Evolutionary conservation across 441 rosid genomes (phyloP).

Genomic region (Mallotus japonicus): DNA sequence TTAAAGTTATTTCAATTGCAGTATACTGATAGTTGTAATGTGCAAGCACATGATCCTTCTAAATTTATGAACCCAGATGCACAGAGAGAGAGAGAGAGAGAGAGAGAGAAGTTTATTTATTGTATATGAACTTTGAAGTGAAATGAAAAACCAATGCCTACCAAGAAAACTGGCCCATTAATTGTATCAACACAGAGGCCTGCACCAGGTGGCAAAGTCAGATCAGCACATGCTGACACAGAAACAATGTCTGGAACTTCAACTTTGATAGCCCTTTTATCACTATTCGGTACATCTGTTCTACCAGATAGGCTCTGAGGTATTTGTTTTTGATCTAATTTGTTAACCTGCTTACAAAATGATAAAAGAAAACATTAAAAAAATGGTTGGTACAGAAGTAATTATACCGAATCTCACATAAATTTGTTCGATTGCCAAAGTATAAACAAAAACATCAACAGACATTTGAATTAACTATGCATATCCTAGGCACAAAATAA

Average conservation of each 20-base stretch:
- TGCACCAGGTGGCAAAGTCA: constrained; percentile 94
- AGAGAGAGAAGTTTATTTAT: background rate
- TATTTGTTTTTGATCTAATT: constrained; percentile 55
- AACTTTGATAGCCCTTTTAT: constrained; percentile 62
- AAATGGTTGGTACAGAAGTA: background rate
- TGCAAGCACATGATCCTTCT: background rate
- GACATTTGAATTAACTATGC: background rate
- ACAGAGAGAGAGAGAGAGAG: background rate
- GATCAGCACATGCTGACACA: constrained; percentile 84
- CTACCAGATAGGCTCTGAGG: constrained; percentile 59
- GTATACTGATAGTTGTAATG: background rate
- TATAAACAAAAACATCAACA: background rate
- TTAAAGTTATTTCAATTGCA: background rate
- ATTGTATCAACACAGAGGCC: constrained; percentile 86
- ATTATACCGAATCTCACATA: background rate
- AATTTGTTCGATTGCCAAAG: background rate
- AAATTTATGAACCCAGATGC: background rate
- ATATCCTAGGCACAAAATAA: background rate
- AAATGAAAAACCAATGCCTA: constrained; percentile 30
- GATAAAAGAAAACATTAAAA: background rate
- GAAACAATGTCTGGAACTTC: constrained; percentile 75
- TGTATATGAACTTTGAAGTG: constrained; percentile 6
- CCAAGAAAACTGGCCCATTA: constrained; percentile 78
- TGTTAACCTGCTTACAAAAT: constrained; percentile 41
- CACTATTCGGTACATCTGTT: constrained; percentile 42